Evolutionary conservation across 2,329 filamentous ascomycete genomes (phyloP).

Genomic region (Microsporum canis): DNA sequence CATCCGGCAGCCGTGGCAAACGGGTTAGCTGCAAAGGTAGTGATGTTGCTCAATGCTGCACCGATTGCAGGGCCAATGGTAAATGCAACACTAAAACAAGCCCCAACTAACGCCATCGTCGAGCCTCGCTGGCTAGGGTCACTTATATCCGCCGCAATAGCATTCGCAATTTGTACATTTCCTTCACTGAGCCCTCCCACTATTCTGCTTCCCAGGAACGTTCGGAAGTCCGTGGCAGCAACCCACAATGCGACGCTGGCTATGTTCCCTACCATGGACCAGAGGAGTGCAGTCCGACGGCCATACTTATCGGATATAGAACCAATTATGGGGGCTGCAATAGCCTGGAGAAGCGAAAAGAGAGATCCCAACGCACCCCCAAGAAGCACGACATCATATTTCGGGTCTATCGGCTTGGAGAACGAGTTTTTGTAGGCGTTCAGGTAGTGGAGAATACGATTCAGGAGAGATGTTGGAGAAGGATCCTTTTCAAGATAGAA

Average conservation of each 20-base stretch:
- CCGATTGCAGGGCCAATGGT: slow-evolving; percentile 91
- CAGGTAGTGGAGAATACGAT: slow-evolving; percentile 66
- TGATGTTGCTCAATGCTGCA: slow-evolving; percentile 69
- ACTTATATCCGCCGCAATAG: slow-evolving; percentile 92
- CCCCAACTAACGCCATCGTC: slow-evolving; percentile 93
- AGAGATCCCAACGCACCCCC: slow-evolving; percentile 88
- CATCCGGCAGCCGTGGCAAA: slow-evolving; percentile 89
- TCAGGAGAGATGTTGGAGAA: slow-evolving; percentile 55
- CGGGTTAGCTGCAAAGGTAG: slow-evolving; percentile 71
- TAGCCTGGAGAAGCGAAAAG: slow-evolving; percentile 83
- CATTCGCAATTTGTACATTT: slow-evolving; percentile 90
- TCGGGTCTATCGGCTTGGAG: slow-evolving; percentile 80
- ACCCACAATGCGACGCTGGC: slow-evolving; percentile 91
- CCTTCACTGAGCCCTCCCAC: slow-evolving; percentile 92
- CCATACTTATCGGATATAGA: slow-evolving; percentile 79
- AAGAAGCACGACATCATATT: slow-evolving; percentile 92
- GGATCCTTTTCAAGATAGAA: slow-evolving; percentile 83
- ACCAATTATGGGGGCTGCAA: slow-evolving; percentile 87
- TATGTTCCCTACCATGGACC: slow-evolving; percentile 88
- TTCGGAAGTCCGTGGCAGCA: slow-evolving; percentile 82
- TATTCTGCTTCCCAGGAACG: slow-evolving; percentile 83
- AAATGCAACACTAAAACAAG: slow-evolving; percentile 93
- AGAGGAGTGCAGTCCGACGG: slow-evolving; percentile 72
- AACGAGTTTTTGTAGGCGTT: slow-evolving; percentile 95
- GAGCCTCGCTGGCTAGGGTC: slow-evolving; percentile 72